A percentile compares a stretch with the other conserved stretches of the same genome.
Conservation (phyloP, 768 basidiomycete species). For the Suillus cothurnatus region DNA sequence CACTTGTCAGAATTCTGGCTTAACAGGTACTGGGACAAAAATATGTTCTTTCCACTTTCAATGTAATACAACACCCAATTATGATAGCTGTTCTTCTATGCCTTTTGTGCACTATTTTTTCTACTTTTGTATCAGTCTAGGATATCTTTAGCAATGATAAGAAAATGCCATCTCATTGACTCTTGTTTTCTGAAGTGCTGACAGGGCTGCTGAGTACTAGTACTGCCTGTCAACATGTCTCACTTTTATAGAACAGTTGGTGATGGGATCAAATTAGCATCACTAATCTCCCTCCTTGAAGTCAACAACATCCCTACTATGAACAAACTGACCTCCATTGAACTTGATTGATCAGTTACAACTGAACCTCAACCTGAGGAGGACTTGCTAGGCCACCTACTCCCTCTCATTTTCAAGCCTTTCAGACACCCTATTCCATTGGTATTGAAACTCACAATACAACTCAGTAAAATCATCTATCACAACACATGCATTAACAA, state of each 20-base stretch:
- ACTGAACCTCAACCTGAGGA: neutral
- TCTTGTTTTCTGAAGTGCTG: no score
- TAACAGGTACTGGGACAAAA: no score
- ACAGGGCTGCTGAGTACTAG: no score
- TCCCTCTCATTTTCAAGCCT: neutral
- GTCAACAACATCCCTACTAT: neutral
- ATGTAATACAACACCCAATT: no score
- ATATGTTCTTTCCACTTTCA: no score
- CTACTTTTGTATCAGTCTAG: neutral
- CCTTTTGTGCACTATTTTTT: no score
- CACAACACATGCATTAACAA: neutral
- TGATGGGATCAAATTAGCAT: neutral
- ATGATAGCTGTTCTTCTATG: no score
- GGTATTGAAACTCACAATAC: accelerated
- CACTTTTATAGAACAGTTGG: neutral
- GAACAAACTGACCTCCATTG: neutral
- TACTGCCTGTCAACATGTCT: neutral
- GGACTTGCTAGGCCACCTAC: neutral
- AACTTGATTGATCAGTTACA: neutral
- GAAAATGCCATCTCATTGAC: no score
- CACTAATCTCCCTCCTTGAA: neutral
- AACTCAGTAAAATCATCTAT: neutral
- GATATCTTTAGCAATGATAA: neutral
- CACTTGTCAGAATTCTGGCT: no score
- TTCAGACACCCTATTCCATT: neutral